phyloP scores from a whole-genome alignment of 192 early-diverging fungal species.

The Oehlia diaphana region DNA sequence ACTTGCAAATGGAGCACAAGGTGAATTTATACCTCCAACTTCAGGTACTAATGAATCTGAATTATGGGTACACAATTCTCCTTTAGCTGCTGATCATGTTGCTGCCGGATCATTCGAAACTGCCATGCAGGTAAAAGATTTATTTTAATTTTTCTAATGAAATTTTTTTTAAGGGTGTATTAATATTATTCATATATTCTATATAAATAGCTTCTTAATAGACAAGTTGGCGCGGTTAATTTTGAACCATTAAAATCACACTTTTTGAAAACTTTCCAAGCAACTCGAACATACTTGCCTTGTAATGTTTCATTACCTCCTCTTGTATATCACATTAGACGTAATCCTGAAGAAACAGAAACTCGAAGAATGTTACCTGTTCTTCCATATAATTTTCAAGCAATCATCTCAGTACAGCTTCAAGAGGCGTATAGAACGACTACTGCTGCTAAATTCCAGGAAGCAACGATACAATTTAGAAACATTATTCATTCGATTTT shows the following conservation, averaged over 20 bases:
- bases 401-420: constrained; percentile 62
- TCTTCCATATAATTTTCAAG: constrained; percentile 55
- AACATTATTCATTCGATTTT: constrained; percentile 76
- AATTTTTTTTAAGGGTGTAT: not conserved
- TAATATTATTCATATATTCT: not conserved
- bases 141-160: constrained; percentile 1
- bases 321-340: constrained; percentile 67
- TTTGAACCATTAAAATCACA: constrained; percentile 90
- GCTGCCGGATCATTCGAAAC: constrained; percentile 94
- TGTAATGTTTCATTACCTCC: constrained; percentile 63
- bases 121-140: constrained; percentile 78
- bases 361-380: constrained; percentile 61
- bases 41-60: constrained; percentile 72
- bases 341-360: constrained; percentile 57
- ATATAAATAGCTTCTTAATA: constrained; percentile 69
- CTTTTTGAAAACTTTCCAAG: constrained; percentile 84
- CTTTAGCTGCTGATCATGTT: constrained; percentile 87
- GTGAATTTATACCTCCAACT: constrained; percentile 72
- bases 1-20: constrained; percentile 50
- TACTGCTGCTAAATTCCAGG: constrained; percentile 79
- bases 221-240: constrained; percentile 89
- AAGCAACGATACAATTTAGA: constrained; percentile 74
- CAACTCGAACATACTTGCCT: constrained; percentile 65
- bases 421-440: constrained; percentile 85
- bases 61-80: constrained; percentile 83